phyloP scores from a whole-genome alignment of 768 basidiomycete genomes.

The Lactifluus hygrophoroides region DNA sequence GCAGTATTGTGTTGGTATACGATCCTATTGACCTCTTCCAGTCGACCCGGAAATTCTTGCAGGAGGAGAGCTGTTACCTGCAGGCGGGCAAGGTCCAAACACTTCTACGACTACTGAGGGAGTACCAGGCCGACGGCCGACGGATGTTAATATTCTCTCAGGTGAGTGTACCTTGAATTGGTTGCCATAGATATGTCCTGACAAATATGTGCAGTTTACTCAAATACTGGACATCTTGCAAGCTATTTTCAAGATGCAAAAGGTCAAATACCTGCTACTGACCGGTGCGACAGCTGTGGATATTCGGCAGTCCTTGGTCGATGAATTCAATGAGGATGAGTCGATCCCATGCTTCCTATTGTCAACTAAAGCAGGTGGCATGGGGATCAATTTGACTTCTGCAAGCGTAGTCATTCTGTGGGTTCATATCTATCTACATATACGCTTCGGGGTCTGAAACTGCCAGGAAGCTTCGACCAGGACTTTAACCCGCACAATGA shows the following conservation, averaged over 20 bases:
- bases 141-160: constrained; percentile 94
- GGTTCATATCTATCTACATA: constrained; percentile 22
- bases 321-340: constrained; percentile 86
- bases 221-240: constrained; percentile 93
- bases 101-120: constrained; percentile 60
- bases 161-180: constrained; percentile 33
- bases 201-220: constrained; percentile 61
- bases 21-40: constrained; percentile 22
- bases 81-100: constrained; percentile 83
- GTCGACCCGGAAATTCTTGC: constrained; percentile 68
- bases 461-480: constrained; percentile 70
- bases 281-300: constrained; percentile 94
- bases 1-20: neutral
- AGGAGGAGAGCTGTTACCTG: constrained; percentile 66
- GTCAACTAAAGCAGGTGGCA: constrained; percentile 88
- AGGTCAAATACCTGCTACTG: constrained; percentile 70
- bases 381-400: constrained; percentile 95
- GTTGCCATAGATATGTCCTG: neutral
- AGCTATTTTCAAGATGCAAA: constrained; percentile 62
- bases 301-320: constrained; percentile 85
- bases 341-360: constrained; percentile 83
- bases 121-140: constrained; percentile 58
- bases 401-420: constrained; percentile 93
- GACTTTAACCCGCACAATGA: constrained; percentile 99
- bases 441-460: constrained; percentile 10